Evolutionary conservation across 352 stramenopile species (phyloP).

Genomic region (Pythium biforme): DNA sequence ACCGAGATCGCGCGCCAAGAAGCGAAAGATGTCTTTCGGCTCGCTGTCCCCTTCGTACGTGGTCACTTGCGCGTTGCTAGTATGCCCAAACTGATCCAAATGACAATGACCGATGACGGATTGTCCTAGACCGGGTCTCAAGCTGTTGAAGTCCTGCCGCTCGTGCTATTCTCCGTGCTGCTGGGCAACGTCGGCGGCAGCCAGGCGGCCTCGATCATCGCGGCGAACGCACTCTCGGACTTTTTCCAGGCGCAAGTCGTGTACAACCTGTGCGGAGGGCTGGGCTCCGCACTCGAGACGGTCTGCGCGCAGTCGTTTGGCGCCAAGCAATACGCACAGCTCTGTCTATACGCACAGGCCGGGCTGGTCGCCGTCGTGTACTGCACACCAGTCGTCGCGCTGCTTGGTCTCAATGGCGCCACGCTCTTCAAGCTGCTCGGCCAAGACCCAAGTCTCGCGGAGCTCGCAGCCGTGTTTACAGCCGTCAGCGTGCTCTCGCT

Average conservation of each 20-base stretch:
- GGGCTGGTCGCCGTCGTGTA: conserved; percentile 27
- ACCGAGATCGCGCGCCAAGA: conserved; percentile 17
- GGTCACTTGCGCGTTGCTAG: not conserved
- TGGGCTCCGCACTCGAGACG: conserved; percentile 35
- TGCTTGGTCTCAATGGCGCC: conserved; percentile 26
- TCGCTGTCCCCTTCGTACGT: conserved; percentile 21
- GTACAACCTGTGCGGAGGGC: conserved; percentile 24
- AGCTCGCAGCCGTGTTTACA: conserved; percentile 29
- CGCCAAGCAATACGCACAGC: conserved; percentile 32
- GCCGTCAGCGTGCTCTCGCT: conserved; percentile 19
- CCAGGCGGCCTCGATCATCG: conserved; percentile 29
- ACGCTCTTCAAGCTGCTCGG: conserved; percentile 32
- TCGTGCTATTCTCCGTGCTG: conserved; percentile 20
- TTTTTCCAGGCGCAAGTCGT: conserved; percentile 21
- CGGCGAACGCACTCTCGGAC: conserved; percentile 22
- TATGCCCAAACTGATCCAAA: too few species aligned
- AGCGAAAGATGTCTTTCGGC: not conserved
- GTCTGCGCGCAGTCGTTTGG: conserved; percentile 41
- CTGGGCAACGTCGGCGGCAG: conserved; percentile 26
- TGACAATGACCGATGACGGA: too few species aligned
- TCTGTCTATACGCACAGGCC: conserved; percentile 47
- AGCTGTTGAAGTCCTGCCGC: conserved; percentile 16
- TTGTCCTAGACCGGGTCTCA: not conserved
- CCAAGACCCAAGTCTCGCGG: conserved; percentile 33
- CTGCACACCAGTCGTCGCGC: conserved; percentile 12